Evolutionary conservation across 768 basidiomycete genomes (phyloP), one percentile per base, ranked within the genome.

Genomic region (Tulasnella sp.): DNA sequence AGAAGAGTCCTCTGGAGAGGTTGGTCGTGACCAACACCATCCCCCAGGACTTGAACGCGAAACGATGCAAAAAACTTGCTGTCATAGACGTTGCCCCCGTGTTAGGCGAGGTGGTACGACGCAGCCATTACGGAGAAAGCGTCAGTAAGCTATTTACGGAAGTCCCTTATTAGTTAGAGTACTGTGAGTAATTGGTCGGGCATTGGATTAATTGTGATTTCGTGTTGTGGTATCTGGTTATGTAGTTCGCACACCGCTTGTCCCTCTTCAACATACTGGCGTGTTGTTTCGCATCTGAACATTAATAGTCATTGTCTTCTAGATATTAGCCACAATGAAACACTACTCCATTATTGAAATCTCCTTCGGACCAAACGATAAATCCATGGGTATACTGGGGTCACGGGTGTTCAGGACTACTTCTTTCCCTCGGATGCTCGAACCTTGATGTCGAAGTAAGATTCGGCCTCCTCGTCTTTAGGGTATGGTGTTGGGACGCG

Each of bases 21-120:
- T 86, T 99, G 83, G 95, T 99, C 78, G 97, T 99, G 82, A 99
- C 98, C 82, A 99, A 99, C 86, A 98, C 96, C 84, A 89, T 99
- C 55, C 98, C 98, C 75, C 98, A 99, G 85, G 83, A 87, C 73
- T 90, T 86, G 81, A 94, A 96, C 85, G 88, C 90, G 84, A 88
- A 86, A 51, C 84, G 83, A 75, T 94, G 93, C 85, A 84, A 84
- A 61, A 94, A 95, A 85, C 90, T 99, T 61, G 94, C 96, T 85
- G 94, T 96, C 75, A 91, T 99, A 81, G 96, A 99, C 86, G 91
- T 99, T 81, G 94, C 95, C 35, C 91, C 92, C 26, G 95, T 98
- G 81, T 89, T 99, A 70, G 98, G 95, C 55, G 97, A 99, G 88
- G 94, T 96, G 80, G 97, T 99, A 79, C 87, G 97, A 81, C 89